A percentile compares a stretch with the other conserved stretches of the same genome.
Evolutionary conservation across 1,284 basidiomycete species (phyloP).

Genomic region (Ceratobasidium sp.): DNA sequence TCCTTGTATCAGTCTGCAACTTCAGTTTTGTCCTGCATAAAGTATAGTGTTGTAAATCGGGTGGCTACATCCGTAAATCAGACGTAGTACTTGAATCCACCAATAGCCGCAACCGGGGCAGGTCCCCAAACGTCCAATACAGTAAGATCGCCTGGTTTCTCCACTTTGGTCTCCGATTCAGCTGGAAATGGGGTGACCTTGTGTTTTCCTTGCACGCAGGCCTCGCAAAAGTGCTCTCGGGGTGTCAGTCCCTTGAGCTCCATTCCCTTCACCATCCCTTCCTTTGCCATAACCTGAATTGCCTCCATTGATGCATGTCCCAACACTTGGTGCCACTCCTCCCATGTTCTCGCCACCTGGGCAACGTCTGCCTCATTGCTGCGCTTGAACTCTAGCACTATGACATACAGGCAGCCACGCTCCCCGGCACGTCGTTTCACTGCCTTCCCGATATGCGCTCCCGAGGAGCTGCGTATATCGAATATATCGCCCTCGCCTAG

Average conservation of each 20-base stretch:
- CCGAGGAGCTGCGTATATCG: not conserved
- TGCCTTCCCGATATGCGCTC: conserved; percentile 2
- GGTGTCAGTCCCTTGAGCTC: conserved; percentile 17
- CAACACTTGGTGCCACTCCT: conserved; percentile 4
- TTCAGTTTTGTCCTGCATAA: conserved; percentile 11
- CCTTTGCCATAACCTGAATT: conserved; percentile 9
- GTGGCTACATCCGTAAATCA: conserved; percentile 14
- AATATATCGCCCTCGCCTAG: not conserved
- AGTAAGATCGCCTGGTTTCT: not conserved
- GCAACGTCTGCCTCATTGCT: not conserved
- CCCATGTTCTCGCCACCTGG: not conserved
- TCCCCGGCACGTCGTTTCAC: conserved; percentile 4
- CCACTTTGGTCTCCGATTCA: conserved; percentile 5
- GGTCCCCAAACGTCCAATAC: conserved; percentile 16
- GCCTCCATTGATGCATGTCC: conserved; percentile 8
- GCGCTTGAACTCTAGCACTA: not conserved
- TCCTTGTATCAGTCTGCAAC: conserved; percentile 1
- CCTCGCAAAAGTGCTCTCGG: not conserved
- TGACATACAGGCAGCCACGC: not conserved
- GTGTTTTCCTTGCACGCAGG: conserved; percentile 24
- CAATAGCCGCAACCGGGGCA: not conserved
- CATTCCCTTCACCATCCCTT: conserved; percentile 18
- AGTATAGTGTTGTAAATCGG: not conserved
- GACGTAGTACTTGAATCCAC: not conserved
- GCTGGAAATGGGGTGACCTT: not conserved